phyloP scores from a whole-genome alignment of 345 rosid genomes.

The Aethionema arabicum region DNA sequence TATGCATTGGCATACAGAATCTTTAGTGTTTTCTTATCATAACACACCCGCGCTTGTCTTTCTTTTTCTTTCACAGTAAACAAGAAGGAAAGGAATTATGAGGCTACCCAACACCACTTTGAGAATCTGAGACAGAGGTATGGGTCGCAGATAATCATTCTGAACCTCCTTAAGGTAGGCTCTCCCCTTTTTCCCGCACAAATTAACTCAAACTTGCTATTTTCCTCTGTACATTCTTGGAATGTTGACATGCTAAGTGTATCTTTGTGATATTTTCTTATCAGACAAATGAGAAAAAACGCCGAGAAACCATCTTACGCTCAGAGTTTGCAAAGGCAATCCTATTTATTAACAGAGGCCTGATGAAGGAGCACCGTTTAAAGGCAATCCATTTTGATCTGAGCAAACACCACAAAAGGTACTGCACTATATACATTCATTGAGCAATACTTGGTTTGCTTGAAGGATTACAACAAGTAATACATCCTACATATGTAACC shows the following conservation, averaged over 20 bases:
- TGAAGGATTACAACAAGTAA: background rate
- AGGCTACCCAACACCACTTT: slow-evolving; percentile 79
- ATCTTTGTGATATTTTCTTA: slow-evolving; percentile 23
- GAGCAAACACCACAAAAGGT: slow-evolving; percentile 64
- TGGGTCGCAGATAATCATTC: slow-evolving; percentile 73
- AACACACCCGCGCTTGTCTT: slow-evolving; percentile 25
- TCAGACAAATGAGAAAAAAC: slow-evolving; percentile 69
- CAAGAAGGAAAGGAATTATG: slow-evolving; percentile 58
- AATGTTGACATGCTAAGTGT: slow-evolving; percentile 22
- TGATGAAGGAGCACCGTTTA: slow-evolving; percentile 51
- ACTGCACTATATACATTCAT: slow-evolving; percentile 15
- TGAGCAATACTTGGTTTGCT: background rate
- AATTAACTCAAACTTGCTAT: slow-evolving; percentile 3
- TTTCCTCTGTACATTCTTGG: slow-evolving; percentile 15
- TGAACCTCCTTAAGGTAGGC: slow-evolving; percentile 79
- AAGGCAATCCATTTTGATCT: slow-evolving; percentile 83
- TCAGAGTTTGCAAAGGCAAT: slow-evolving; percentile 74
- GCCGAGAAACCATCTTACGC: slow-evolving; percentile 73
- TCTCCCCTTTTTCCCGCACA: background rate
- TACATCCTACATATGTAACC: background rate
- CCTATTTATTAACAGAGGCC: slow-evolving; percentile 51
- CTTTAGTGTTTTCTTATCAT: background rate
- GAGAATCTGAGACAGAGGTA: slow-evolving; percentile 77
- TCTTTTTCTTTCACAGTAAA: slow-evolving; percentile 49
- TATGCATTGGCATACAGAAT: background rate